phyloP scores from a whole-genome alignment of 23 red algal species.

The Gracilaria domingensis region DNA sequence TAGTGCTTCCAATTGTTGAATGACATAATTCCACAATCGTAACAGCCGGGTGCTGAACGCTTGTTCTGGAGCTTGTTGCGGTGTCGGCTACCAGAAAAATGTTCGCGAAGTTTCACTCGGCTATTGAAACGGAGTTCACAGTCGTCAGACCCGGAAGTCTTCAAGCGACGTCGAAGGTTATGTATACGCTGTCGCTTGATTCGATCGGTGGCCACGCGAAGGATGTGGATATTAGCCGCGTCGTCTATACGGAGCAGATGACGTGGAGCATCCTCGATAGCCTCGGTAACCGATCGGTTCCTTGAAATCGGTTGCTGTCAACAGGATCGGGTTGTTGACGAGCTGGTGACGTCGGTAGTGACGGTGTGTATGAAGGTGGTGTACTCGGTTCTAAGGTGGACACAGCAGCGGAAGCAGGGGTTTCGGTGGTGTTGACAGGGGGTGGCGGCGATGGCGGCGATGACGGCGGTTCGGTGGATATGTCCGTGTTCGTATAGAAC shows the following conservation, averaged over 20 bases:
- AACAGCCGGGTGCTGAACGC: background rate
- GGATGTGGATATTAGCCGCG: too few relatives aligned
- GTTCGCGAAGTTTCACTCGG: background rate
- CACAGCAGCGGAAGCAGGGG: background rate
- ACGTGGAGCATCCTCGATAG: too few relatives aligned
- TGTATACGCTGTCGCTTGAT: too few relatives aligned
- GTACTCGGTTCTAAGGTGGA: too few relatives aligned
- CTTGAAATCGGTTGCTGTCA: too few relatives aligned
- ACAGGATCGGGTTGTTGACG: background rate
- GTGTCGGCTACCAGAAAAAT: background rate
- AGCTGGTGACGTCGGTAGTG: background rate
- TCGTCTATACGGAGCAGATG: too few relatives aligned
- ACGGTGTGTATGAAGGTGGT: background rate
- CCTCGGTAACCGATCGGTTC: too few relatives aligned
- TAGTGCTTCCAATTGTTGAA: conserved; percentile 25
- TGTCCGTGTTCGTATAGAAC: conserved; percentile 4
- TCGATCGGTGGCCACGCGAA: too few relatives aligned
- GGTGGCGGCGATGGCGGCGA: background rate
- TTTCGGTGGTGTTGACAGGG: background rate
- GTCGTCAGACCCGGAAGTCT: too few relatives aligned
- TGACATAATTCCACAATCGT: background rate
- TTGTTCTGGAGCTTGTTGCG: background rate
- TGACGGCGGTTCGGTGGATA: background rate
- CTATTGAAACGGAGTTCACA: background rate
- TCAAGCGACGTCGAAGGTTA: too few relatives aligned